Evolutionary conservation across 306 rosid species (phyloP).

Genomic region (Psophocarpus tetragonolobus): DNA sequence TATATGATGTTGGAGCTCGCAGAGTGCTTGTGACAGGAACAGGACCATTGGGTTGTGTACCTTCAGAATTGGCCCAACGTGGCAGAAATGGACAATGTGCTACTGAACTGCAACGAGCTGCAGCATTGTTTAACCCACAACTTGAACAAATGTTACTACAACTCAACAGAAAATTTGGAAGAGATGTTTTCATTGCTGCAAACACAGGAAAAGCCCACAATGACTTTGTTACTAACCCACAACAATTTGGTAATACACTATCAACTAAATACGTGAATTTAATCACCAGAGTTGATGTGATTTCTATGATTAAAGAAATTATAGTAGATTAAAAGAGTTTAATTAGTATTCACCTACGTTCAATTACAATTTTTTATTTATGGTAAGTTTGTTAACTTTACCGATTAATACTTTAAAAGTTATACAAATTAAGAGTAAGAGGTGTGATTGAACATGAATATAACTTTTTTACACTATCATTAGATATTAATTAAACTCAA

Average conservation of each 20-base stretch:
- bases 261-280: no score
- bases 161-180: conserved; percentile 54
- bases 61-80: conserved; percentile 72
- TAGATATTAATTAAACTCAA: no score
- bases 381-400: no score
- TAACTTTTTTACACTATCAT: no score
- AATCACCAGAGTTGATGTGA: no score
- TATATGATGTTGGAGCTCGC: conserved; percentile 61
- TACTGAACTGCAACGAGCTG: conserved; percentile 56
- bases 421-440: no score
- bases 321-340: no score
- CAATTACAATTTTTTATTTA: no score
- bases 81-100: conserved; percentile 59
- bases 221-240: conserved; percentile 56
- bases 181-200: conserved; percentile 56
- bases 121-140: conserved; percentile 62
- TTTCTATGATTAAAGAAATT: no score
- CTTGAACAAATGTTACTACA: conserved; percentile 46
- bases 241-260: conserved; percentile 45
- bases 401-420: no score
- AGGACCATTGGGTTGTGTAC: conserved; percentile 84
- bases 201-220: conserved; percentile 44
- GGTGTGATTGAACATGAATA: no score
- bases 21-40: conserved; percentile 80
- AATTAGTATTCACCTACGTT: no score